A percentile compares a stretch with the other conserved stretches of the same genome.
These are phyloP conservation scores for Linderina pennispora DNA, from an alignment of 192 early-diverging fungal species.

Conservation along the genomic window DNA sequence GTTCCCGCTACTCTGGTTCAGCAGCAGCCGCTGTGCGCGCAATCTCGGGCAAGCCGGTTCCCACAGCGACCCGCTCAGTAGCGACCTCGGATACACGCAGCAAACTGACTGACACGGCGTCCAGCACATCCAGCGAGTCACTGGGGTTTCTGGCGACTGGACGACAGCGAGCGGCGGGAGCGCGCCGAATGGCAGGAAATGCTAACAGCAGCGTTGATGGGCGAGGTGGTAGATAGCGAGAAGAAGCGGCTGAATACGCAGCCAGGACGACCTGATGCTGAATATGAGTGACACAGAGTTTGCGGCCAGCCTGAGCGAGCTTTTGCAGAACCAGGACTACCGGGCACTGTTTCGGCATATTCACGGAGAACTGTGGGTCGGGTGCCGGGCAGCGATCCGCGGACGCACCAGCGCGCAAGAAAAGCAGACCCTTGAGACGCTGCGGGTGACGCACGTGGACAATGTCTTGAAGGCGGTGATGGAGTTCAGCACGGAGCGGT, in stretches of 20 bases:
- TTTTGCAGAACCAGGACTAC: constrained; percentile 27
- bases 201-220: constrained; percentile 71
- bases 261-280: constrained; percentile 12
- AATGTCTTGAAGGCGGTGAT: constrained; percentile 51
- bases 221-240: constrained; percentile 80
- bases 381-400: constrained; percentile 58
- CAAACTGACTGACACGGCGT: too few relatives aligned
- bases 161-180: constrained; percentile 52
- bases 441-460: constrained; percentile 39
- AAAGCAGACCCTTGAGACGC: constrained; percentile 57
- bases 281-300: constrained; percentile 25
- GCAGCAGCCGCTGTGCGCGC: too few relatives aligned
- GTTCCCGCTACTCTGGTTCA: too few relatives aligned
- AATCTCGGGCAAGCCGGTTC: too few relatives aligned
- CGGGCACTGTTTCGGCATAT: constrained; percentile 41
- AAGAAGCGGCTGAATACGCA: constrained; percentile 57
- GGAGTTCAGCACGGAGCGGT: constrained; percentile 51
- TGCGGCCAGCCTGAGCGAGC: constrained; percentile 18
- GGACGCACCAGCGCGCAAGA: constrained; percentile 60
- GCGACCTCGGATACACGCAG: too few relatives aligned
- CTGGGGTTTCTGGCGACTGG: too few relatives aligned
- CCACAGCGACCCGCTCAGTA: too few relatives aligned
- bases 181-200: constrained; percentile 82
- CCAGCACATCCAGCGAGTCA: too few relatives aligned
- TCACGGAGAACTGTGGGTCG: constrained; percentile 67